phyloP scores from a whole-genome alignment of 768 basidiomycete genomes.

The Melanogaster broomeanus region DNA sequence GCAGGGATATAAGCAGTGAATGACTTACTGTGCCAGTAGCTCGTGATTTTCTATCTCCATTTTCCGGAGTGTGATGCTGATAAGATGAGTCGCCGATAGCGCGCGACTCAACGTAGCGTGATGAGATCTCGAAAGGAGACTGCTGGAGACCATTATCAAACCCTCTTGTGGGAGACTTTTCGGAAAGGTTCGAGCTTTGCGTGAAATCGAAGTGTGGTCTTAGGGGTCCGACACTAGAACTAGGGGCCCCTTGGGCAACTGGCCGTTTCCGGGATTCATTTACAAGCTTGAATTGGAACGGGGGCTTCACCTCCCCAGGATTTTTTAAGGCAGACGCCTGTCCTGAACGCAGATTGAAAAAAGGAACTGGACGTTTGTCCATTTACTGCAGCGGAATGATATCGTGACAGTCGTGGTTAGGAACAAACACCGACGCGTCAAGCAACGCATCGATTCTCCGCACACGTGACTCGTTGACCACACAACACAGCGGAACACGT shows the following conservation, averaged over 20 bases:
- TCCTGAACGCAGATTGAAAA: not conserved
- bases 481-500: not conserved
- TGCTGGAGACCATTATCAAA: slow-evolving; percentile 11
- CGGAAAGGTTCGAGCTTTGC: slow-evolving; percentile 7
- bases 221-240: slow-evolving; percentile 8
- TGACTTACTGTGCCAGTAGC: slow-evolving; percentile 8
- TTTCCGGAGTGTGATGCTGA: slow-evolving; percentile 2
- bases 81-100: slow-evolving; percentile 6
- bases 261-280: slow-evolving; percentile 12
- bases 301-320: not conserved
- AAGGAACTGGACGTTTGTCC: not conserved
- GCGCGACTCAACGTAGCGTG: slow-evolving; percentile 13
- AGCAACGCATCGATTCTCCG: slow-evolving; percentile 5
- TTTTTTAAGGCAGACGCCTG: not conserved
- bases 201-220: slow-evolving; percentile 7
- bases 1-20: not conserved
- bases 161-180: slow-evolving; percentile 1
- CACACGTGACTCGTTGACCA: slow-evolving; percentile 19
- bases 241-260: not conserved
- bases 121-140: slow-evolving; percentile 7
- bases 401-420: slow-evolving; percentile 1
- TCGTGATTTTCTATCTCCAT: slow-evolving; percentile 4
- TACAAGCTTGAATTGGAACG: slow-evolving; percentile 22
- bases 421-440: not conserved
- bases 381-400: not conserved